A percentile compares a stretch with the other conserved stretches of the same genome.
These are phyloP conservation scores for Trichosporon sp. DNA, from an alignment of 1,284 basidiomycete genomes.

Conservation along the genomic window DNA sequence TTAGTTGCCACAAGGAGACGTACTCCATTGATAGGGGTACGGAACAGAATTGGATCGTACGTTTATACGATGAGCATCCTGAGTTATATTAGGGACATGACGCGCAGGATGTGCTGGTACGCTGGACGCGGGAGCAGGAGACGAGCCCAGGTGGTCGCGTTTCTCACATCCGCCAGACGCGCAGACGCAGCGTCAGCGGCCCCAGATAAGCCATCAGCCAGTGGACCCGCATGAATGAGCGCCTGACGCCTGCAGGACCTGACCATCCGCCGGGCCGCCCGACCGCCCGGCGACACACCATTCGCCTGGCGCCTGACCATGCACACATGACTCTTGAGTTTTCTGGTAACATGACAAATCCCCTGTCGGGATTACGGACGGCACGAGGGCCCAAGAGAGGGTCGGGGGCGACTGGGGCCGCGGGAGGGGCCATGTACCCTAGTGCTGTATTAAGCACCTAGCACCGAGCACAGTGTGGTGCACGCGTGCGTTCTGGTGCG, in stretches of 20 bases:
- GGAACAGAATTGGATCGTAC: neutral
- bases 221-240: neutral
- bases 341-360: neutral
- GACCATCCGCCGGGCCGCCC: too few species aligned
- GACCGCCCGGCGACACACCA: too few species aligned
- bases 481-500: neutral
- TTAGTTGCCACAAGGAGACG: neutral
- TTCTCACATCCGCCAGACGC: neutral
- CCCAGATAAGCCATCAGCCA: neutral
- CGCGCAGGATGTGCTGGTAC: neutral
- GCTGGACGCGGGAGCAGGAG: neutral
- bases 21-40: neutral
- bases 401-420: neutral
- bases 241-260: too few species aligned
- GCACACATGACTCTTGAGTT: neutral
- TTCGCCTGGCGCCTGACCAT: neutral
- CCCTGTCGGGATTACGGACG: neutral
- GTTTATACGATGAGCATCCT: neutral
- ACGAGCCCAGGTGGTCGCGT: neutral
- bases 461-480: neutral
- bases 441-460: neutral
- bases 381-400: neutral
- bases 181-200: too few species aligned
- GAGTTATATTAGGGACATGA: neutral
- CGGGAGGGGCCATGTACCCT: neutral